phyloP scores from a whole-genome alignment of 2,329 filamentous ascomycete genomes.

The Botryotinia convoluta region DNA sequence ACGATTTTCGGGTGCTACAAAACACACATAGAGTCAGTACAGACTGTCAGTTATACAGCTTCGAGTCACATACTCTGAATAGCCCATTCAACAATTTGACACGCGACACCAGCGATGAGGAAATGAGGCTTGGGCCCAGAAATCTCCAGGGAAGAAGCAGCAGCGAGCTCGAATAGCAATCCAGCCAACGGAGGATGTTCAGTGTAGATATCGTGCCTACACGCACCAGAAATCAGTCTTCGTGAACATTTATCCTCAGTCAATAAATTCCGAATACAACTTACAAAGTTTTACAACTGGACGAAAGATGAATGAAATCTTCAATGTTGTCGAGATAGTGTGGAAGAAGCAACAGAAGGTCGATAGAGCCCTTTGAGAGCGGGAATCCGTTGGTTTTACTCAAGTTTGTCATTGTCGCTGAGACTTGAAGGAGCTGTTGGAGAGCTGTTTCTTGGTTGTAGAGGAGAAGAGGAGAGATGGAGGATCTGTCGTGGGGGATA shows the following conservation, averaged over 20 bases:
- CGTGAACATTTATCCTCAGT: accelerated
- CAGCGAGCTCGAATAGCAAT: not conserved
- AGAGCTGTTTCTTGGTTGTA: not conserved
- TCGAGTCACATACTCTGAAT: too few relatives aligned
- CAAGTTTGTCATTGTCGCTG: not conserved
- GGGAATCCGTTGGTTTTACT: not conserved
- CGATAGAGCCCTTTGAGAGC: not conserved
- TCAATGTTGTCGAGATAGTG: not conserved
- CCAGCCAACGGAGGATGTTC: not conserved
- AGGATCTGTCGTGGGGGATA: accelerated
- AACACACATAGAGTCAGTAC: too few relatives aligned
- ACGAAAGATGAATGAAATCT: not conserved
- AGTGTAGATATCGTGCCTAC: not conserved
- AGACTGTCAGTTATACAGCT: too few relatives aligned
- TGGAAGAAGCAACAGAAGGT: not conserved
- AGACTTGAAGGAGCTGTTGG: accelerated
- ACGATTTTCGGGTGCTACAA: not conserved
- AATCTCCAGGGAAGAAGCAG: too few relatives aligned
- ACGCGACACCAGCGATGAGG: not conserved
- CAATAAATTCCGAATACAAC: not conserved
- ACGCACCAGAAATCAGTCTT: not conserved
- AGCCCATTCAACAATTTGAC: not conserved
- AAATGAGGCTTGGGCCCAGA: not conserved
- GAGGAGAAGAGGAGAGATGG: accelerated
- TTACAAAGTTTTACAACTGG: not conserved